Evolutionary conservation across 257 asterid genomes (phyloP), one percentile per base, ranked within the genome.

Genomic region (Forsythia suspensa): DNA sequence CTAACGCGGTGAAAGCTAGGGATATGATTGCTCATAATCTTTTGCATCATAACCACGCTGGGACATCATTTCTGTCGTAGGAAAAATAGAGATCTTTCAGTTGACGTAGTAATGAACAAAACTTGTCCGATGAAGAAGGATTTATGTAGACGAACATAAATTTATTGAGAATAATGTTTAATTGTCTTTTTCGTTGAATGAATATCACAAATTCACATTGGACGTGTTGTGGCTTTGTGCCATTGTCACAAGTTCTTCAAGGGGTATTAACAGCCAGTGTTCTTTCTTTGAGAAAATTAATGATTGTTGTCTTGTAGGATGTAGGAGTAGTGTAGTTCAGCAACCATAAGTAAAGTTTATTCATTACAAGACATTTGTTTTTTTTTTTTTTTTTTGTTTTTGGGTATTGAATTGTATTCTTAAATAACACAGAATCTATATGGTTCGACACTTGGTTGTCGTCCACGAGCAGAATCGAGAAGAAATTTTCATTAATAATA

Each of bases 11-110:
- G 88, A 88, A 86, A 84, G 93, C 92, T 3, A 89, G 99, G 75
- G 97, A 93, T 81, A 72, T 86, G 0, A 90, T 95, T 63, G 98
- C 99, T 21, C 97, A 95, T 76, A 91, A 95, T 83, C 91, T 95
- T 12, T 77, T 95, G 77, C 99, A 95, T 82, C 96, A 93, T 78
- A 93, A 90, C 77, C 96, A 91, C 81, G 97, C 98, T 2, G 97
- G 97, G 5, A 95, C 99, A 3, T 93, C 97, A 2, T 93, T 92
- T 80, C 77, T 91, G 15, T 84, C 95, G 0, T 94, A 81, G 84
- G 43, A 40, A 2, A 21, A 44, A 18, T 44, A n/a, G 16, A 16
- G 6, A 46, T 12, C 10, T 46, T 46, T 46, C 36, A 34, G 7
- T 37, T n/a, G 21, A 59, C 7, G 66, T 3, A 6, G 66, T 20